Evolutionary conservation across 257 asterid species (phyloP).

Genomic region (Rauvolfia tetraphylla): DNA sequence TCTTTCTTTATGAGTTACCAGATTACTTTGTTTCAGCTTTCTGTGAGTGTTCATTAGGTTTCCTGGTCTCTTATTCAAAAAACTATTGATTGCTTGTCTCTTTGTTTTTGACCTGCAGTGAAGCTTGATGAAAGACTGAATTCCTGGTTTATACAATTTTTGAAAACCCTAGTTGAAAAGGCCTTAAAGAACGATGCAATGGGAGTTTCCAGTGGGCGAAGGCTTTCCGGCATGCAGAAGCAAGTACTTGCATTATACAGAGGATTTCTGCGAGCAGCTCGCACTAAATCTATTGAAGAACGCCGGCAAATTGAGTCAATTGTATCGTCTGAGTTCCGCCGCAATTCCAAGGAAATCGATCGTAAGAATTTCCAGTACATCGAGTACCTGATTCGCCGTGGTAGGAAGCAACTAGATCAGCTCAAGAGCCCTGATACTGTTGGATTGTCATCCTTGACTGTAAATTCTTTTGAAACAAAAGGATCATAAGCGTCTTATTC

Average conservation of each 20-base stretch:
- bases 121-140: background rate
- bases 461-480: slow-evolving; percentile 34
- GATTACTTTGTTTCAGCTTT: background rate
- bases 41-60: too few relatives aligned
- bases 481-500: slow-evolving; percentile 7
- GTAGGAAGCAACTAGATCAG: slow-evolving; percentile 79
- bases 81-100: background rate
- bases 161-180: background rate
- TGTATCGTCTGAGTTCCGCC: slow-evolving; percentile 68
- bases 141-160: background rate
- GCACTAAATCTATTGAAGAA: slow-evolving; percentile 63
- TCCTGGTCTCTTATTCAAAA: background rate
- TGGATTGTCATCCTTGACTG: slow-evolving; percentile 54
- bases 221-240: slow-evolving; percentile 88
- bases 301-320: slow-evolving; percentile 58
- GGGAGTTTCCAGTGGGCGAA: slow-evolving; percentile 56
- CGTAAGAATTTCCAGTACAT: slow-evolving; percentile 75
- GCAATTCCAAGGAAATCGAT: slow-evolving; percentile 58
- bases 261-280: slow-evolving; percentile 80
- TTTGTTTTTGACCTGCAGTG: background rate
- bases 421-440: slow-evolving; percentile 65
- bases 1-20: background rate
- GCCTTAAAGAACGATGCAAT: slow-evolving; percentile 31
- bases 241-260: slow-evolving; percentile 81
- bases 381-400: slow-evolving; percentile 75